These are phyloP conservation scores for Helotiales sp. DNA, from an alignment of 2,329 filamentous ascomycete species.

Conservation along the genomic window DNA sequence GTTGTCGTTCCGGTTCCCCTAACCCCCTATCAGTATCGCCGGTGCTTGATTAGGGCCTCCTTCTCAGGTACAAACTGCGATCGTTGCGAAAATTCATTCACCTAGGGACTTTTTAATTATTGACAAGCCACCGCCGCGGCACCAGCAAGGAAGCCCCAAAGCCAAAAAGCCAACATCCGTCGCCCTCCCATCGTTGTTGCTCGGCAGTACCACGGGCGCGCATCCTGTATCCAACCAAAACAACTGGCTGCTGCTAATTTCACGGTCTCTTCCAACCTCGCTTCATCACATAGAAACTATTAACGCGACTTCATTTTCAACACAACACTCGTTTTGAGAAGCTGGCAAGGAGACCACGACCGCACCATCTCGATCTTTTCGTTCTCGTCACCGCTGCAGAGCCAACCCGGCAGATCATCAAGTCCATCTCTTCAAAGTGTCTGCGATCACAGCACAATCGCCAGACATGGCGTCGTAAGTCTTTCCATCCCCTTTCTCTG, in stretches of 20 bases:
- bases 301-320: constrained; percentile 8
- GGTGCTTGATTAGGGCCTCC: too few relatives aligned
- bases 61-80: too few relatives aligned
- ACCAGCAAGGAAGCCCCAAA: too few relatives aligned
- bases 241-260: background rate
- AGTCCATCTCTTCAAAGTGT: constrained; percentile 23
- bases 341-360: background rate
- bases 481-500: constrained; percentile 17
- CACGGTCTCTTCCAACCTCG: background rate
- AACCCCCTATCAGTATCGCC: too few relatives aligned
- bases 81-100: too few relatives aligned
- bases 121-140: too few relatives aligned
- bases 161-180: too few relatives aligned
- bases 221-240: too few relatives aligned
- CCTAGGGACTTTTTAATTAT: too few relatives aligned
- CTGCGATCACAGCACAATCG: constrained; percentile 28
- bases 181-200: too few relatives aligned
- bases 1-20: too few relatives aligned
- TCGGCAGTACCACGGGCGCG: too few relatives aligned
- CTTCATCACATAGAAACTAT: constrained; percentile 6
- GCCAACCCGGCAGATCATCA: constrained; percentile 24
- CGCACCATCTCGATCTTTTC: background rate
- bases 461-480: constrained; percentile 37
- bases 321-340: background rate
- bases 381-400: constrained; percentile 7